Evolutionary conservation across 441 rosid genomes (phyloP).

Genomic region (Jatropha multifida): DNA sequence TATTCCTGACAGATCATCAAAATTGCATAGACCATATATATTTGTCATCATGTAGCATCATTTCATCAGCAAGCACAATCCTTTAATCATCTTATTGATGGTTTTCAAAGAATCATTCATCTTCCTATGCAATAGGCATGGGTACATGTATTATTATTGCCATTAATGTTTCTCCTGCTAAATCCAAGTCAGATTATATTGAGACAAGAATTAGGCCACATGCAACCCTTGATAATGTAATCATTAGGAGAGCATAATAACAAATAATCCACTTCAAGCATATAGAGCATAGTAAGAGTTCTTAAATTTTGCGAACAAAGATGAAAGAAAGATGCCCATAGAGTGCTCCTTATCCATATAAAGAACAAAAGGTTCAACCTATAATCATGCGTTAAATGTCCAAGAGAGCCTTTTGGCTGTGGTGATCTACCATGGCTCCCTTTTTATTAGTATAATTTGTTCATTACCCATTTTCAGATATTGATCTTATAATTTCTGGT

Average conservation of each 20-base stretch:
- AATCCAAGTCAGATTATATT: not conserved
- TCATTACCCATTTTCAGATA: not conserved
- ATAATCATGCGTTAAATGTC: not conserved
- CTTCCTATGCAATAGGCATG: not conserved
- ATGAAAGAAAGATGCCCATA: not conserved
- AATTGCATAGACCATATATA: not conserved
- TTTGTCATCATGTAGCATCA: not conserved
- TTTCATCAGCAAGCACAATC: not conserved
- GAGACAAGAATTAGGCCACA: not conserved
- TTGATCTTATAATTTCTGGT: not conserved
- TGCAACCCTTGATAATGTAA: not conserved
- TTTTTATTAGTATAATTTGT: not conserved
- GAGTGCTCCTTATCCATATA: not conserved
- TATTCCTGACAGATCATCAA: conserved; percentile 5
- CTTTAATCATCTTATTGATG: not conserved
- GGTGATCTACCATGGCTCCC: not conserved
- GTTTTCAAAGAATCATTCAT: not conserved
- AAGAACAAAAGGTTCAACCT: not conserved
- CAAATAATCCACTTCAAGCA: not conserved
- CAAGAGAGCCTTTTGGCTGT: not conserved
- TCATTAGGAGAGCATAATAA: not conserved
- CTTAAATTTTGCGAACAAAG: not conserved
- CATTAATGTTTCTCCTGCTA: not conserved
- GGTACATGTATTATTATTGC: not conserved
- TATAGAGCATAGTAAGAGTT: not conserved